These are phyloP conservation scores for Torulaspora franciscae DNA, from an alignment of 805 yeast species.

Conservation along the genomic window DNA sequence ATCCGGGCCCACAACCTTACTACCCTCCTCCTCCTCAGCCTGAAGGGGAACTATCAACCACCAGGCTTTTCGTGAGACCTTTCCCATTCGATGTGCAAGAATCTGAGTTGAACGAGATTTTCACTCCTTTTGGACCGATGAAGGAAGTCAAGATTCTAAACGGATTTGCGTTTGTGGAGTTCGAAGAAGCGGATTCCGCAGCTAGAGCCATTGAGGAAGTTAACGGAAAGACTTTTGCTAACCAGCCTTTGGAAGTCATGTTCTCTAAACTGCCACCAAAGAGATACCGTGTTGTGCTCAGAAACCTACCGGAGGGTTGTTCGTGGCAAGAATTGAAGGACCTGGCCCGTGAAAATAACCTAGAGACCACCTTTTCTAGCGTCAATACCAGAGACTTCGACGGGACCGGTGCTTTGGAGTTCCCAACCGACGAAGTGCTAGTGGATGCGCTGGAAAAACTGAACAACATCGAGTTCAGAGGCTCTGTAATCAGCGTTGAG, in stretches of 20 bases:
- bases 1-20: slow-evolving; percentile 22
- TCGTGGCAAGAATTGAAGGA: slow-evolving; percentile 91
- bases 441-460: slow-evolving; percentile 67
- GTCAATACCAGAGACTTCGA: slow-evolving; percentile 44
- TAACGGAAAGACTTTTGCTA: slow-evolving; percentile 64
- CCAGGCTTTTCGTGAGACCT: slow-evolving; percentile 57
- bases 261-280: slow-evolving; percentile 52
- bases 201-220: slow-evolving; percentile 68
- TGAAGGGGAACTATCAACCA: slow-evolving; percentile 39
- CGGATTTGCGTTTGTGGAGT: slow-evolving; percentile 89
- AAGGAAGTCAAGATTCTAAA: slow-evolving; percentile 65
- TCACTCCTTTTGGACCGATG: slow-evolving; percentile 61
- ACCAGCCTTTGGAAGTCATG: slow-evolving; percentile 44
- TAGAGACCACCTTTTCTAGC: slow-evolving; percentile 56
- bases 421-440: slow-evolving; percentile 64
- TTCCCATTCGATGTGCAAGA: slow-evolving; percentile 49
- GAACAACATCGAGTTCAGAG: slow-evolving; percentile 67
- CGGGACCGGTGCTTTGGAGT: slow-evolving; percentile 45
- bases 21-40: slow-evolving; percentile 25
- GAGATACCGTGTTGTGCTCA: slow-evolving; percentile 64
- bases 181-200: slow-evolving; percentile 66
- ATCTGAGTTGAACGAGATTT: slow-evolving; percentile 65
- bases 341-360: slow-evolving; percentile 71
- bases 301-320: slow-evolving; percentile 67
- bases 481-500: slow-evolving; percentile 65